Evolutionary conservation across 75 land plant species (phyloP).

Genomic region (Picea glauca): DNA sequence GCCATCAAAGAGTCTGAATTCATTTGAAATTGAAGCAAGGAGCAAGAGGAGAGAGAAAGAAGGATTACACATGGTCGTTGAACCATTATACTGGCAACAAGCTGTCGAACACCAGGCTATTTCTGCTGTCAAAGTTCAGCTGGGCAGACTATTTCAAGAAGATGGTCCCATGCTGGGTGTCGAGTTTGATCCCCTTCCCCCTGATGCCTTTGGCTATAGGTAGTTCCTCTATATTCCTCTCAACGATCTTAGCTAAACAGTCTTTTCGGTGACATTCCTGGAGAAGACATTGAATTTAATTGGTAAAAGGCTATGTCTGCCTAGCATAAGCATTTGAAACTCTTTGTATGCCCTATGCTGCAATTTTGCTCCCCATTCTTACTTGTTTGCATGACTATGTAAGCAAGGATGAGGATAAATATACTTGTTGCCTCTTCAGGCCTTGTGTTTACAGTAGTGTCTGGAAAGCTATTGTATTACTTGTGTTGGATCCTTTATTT

Average conservation of each 20-base stretch:
- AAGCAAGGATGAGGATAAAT: not conserved
- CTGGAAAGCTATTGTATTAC: slow-evolving; percentile 4
- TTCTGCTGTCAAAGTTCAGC: slow-evolving; percentile 36
- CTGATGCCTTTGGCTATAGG: slow-evolving; percentile 47
- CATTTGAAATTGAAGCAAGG: slow-evolving; percentile 5
- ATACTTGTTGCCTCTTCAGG: not conserved
- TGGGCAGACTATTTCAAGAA: slow-evolving; percentile 33
- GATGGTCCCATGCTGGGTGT: slow-evolving; percentile 54
- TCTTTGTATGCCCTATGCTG: not conserved
- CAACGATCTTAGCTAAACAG: not conserved
- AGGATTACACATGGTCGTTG: slow-evolving; percentile 17
- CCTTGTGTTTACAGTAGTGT: not conserved
- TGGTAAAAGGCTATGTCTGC: not conserved
- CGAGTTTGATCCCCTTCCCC: slow-evolving; percentile 58
- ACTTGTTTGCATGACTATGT: slow-evolving; percentile 7
- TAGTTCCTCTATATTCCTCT: slow-evolving; percentile 5
- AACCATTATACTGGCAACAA: slow-evolving; percentile 33
- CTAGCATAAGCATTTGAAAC: not conserved
- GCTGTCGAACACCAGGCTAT: slow-evolving; percentile 46
- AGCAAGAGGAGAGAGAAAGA: not conserved
- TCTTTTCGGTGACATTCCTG: not conserved
- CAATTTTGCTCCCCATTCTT: slow-evolving; percentile 9
- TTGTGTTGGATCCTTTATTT: not conserved
- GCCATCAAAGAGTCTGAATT: not conserved
- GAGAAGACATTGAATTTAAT: not conserved